A percentile compares a stretch with the other conserved stretches of the same genome.
Conservation (phyloP, 495 filamentous ascomycete species). For the Astrothelium subdiscretum region DNA sequence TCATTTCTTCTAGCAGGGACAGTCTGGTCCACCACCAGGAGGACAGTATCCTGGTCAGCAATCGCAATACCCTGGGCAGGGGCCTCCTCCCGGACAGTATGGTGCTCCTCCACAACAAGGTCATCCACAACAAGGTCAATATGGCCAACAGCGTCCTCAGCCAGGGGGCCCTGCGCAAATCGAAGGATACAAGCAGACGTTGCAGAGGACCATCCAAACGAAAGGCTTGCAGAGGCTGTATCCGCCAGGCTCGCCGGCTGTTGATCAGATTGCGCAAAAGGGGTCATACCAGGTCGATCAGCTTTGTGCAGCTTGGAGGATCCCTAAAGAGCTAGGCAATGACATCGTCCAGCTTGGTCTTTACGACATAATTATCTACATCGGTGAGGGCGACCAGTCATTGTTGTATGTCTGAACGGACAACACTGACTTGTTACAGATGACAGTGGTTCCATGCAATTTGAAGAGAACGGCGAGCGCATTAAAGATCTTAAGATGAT, state of each 20-base stretch:
- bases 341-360: slow-evolving; percentile 57
- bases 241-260: slow-evolving; percentile 38
- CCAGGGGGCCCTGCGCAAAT: slow-evolving; percentile 37
- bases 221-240: slow-evolving; percentile 46
- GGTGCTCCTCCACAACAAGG: slow-evolving; percentile 10
- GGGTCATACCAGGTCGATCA: slow-evolving; percentile 37
- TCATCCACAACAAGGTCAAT: slow-evolving; percentile 12
- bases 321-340: slow-evolving; percentile 51
- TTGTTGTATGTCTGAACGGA: not conserved
- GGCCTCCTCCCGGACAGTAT: slow-evolving; percentile 3
- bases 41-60: slow-evolving; percentile 12
- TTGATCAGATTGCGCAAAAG: slow-evolving; percentile 24
- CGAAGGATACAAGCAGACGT: slow-evolving; percentile 40
- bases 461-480: slow-evolving; percentile 53
- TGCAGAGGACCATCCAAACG: slow-evolving; percentile 45
- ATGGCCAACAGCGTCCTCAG: slow-evolving; percentile 8
- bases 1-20: not conserved
- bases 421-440: slow-evolving; percentile 27
- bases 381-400: slow-evolving; percentile 27
- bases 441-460: slow-evolving; percentile 61
- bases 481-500: slow-evolving; percentile 56
- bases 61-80: not conserved
- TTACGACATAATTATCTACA: slow-evolving; percentile 56
- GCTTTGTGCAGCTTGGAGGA: slow-evolving; percentile 42
- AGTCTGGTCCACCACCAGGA: slow-evolving; percentile 5